These are phyloP conservation scores for Daldinia vernicosa DNA, from an alignment of 495 filamentous ascomycete species.

Conservation along the genomic window DNA sequence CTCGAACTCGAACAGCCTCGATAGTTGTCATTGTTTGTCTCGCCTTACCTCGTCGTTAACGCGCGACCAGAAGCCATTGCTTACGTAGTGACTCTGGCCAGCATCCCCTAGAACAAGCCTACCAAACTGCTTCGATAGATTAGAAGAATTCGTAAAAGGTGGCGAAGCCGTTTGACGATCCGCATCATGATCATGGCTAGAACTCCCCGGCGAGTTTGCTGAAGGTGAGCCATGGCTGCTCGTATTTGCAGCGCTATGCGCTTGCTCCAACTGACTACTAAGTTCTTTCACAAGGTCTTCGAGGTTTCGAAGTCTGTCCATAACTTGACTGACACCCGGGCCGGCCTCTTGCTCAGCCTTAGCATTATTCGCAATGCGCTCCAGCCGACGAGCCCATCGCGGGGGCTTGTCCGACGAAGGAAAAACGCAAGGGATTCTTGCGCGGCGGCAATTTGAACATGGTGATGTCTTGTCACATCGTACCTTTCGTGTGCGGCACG, in stretches of 20 bases:
- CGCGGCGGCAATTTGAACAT: slow-evolving; percentile 67
- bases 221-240: slow-evolving; percentile 20
- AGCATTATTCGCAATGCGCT: slow-evolving; percentile 42
- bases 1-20: slow-evolving; percentile 19
- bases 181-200: slow-evolving; percentile 33
- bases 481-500: slow-evolving; percentile 68
- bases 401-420: slow-evolving; percentile 58
- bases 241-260: slow-evolving; percentile 28
- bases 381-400: slow-evolving; percentile 62
- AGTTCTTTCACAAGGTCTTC: slow-evolving; percentile 67
- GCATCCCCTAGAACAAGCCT: slow-evolving; percentile 55
- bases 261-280: slow-evolving; percentile 60
- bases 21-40: slow-evolving; percentile 2
- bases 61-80: slow-evolving; percentile 63
- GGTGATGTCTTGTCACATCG: slow-evolving; percentile 68
- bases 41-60: slow-evolving; percentile 61
- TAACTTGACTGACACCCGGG: slow-evolving; percentile 49
- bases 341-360: slow-evolving; percentile 29
- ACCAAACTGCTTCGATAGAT: slow-evolving; percentile 51
- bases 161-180: slow-evolving; percentile 13
- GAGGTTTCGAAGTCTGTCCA: slow-evolving; percentile 62
- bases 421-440: slow-evolving; percentile 64
- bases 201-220: slow-evolving; percentile 30
- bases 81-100: slow-evolving; percentile 57
- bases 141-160: slow-evolving; percentile 12